Evolutionary conservation across 139 green algal species (phyloP).

Genomic region (Mychonastes homosphaera): DNA sequence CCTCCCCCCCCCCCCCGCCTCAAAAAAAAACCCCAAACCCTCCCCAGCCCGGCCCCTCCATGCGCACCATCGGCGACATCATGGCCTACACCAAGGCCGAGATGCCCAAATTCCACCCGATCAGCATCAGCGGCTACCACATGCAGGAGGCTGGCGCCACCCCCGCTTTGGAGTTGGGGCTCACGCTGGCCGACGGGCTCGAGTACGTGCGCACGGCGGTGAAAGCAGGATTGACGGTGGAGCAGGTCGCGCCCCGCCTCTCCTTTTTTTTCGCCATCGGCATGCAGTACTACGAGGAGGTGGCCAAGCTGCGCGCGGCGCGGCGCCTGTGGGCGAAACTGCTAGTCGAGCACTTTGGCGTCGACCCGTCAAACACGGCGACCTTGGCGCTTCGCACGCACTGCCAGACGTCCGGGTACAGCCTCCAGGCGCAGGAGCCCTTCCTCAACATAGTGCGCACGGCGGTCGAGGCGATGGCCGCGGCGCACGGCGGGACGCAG

Average conservation of each 20-base stretch:
- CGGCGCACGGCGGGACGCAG: conserved; percentile 57
- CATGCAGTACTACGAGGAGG: conserved; percentile 58
- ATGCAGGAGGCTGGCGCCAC: conserved; percentile 54
- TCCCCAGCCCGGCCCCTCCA: conserved; percentile 45
- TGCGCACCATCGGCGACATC: conserved; percentile 61
- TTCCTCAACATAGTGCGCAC: conserved; percentile 49
- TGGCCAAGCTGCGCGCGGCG: conserved; percentile 56
- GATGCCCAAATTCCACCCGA: conserved; percentile 61
- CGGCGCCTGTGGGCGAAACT: conserved; percentile 50
- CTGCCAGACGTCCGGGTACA: conserved; percentile 49
- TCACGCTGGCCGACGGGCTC: conserved; percentile 56
- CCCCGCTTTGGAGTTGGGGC: conserved; percentile 44
- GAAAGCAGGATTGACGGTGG: conserved; percentile 20
- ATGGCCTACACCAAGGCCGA: conserved; percentile 38
- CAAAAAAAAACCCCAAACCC: too few relatives aligned
- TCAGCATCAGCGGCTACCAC: conserved; percentile 57
- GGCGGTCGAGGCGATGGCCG: conserved; percentile 43
- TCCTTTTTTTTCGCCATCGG: conserved; percentile 55
- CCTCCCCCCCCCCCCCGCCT: too few relatives aligned
- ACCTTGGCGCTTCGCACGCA: conserved; percentile 52
- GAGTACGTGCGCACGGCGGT: conserved; percentile 51
- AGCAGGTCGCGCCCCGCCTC: conserved; percentile 34
- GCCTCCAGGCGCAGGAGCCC: conserved; percentile 35
- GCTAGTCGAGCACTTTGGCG: conserved; percentile 32
- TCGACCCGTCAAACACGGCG: conserved; percentile 14